Conservation (phyloP, 768 basidiomycete species). For the Porpolomopsis calyptriformis region DNA sequence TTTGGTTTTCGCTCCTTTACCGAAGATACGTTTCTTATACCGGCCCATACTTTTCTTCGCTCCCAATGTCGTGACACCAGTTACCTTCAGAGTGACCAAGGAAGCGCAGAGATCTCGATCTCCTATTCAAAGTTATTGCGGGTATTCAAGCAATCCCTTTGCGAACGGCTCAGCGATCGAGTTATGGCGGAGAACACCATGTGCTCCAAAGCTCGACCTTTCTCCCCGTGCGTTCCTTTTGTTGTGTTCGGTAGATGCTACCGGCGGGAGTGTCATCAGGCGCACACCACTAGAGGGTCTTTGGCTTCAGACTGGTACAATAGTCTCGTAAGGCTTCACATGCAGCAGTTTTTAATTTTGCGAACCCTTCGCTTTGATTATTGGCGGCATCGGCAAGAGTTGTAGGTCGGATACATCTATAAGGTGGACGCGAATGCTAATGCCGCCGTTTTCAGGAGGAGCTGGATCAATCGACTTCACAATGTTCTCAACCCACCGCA, state of each 20-base stretch:
- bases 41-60: too few species aligned
- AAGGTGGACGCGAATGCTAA: too few species aligned
- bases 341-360: conserved; percentile 41
- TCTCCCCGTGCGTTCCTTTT: conserved; percentile 35
- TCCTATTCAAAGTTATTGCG: conserved; percentile 14
- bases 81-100: too few species aligned
- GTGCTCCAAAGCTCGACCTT: conserved; percentile 21
- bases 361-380: conserved; percentile 20
- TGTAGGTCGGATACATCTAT: neutral
- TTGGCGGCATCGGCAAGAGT: conserved; percentile 15
- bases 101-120: conserved; percentile 7
- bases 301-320: conserved; percentile 29
- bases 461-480: conserved; percentile 38
- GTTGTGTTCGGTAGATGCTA: conserved; percentile 23
- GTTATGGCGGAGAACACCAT: conserved; percentile 24
- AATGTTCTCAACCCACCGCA: conserved; percentile 39
- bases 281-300: too few species aligned
- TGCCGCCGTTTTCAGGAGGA: conserved; percentile 20
- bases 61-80: too few species aligned
- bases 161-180: conserved; percentile 16
- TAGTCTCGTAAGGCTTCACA: conserved; percentile 30
- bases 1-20: conserved; percentile 24
- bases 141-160: conserved; percentile 18
- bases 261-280: conserved; percentile 22
- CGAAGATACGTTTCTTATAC: too few species aligned